A percentile compares a stretch with the other conserved stretches of the same genome.
These are phyloP conservation scores for Rutstroemia sp. DNA, from an alignment of 2,329 filamentous ascomycete genomes.

Conservation along the genomic window DNA sequence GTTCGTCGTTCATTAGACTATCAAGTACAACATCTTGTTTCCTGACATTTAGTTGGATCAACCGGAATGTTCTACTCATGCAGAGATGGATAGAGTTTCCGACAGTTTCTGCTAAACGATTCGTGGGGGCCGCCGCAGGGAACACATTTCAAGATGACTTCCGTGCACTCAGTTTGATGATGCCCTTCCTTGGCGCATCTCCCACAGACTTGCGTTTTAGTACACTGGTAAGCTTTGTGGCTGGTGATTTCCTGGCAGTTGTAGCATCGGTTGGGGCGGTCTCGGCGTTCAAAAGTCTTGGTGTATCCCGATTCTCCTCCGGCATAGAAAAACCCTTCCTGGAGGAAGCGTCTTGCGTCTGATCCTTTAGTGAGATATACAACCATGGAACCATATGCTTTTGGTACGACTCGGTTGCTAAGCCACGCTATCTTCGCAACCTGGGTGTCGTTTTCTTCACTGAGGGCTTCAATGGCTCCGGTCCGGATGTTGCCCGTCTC, in stretches of 20 bases:
- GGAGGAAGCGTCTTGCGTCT: background rate
- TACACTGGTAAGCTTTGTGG: conserved; percentile 21
- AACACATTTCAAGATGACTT: too few relatives aligned
- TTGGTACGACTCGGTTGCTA: conserved; percentile 18
- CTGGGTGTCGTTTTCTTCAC: conserved; percentile 22
- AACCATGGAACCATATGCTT: conserved; percentile 26
- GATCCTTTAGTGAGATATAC: conserved; percentile 19
- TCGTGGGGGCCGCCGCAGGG: too few relatives aligned
- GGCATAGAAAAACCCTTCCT: background rate
- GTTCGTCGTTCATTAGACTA: too few relatives aligned
- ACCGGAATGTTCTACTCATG: too few relatives aligned
- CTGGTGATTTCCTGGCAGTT: conserved; percentile 26
- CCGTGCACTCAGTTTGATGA: too few relatives aligned
- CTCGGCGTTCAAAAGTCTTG: conserved; percentile 8
- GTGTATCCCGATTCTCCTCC: conserved; percentile 6
- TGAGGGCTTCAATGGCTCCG: conserved; percentile 15
- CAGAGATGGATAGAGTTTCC: too few relatives aligned
- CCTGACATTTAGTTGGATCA: too few relatives aligned
- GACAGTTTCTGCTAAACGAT: too few relatives aligned
- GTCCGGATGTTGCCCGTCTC: conserved; percentile 13
- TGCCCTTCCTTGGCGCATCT: too few relatives aligned
- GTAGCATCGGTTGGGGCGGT: conserved; percentile 25
- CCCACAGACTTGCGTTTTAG: conserved; percentile 20
- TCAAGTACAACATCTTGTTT: too few relatives aligned
- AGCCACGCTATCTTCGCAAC: conserved; percentile 24